phyloP scores from a whole-genome alignment of 495 filamentous ascomycete species.

The Staphylotrichum tortipilum region DNA sequence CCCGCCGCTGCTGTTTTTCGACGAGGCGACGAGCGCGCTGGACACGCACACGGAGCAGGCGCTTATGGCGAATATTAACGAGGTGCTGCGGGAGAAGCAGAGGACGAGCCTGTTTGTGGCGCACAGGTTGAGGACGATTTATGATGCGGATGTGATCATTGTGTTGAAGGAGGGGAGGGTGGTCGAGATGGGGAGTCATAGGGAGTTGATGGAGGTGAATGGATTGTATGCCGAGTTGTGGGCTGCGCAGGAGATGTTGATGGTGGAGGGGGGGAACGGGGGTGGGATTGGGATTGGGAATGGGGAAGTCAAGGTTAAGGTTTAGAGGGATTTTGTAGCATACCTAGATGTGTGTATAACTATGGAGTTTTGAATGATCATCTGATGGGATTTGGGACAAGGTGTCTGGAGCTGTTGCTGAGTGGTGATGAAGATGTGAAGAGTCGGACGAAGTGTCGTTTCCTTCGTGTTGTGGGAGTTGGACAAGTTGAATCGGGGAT shows the following conservation, averaged over 20 bases:
- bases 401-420: too few relatives aligned
- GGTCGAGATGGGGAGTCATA: conserved; percentile 79
- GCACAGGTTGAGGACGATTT: conserved; percentile 85
- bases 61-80: conserved; percentile 86
- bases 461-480: too few relatives aligned
- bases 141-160: conserved; percentile 88
- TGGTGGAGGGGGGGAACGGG: not conserved
- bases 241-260: conserved; percentile 40
- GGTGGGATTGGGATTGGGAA: too few relatives aligned
- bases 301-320: too few relatives aligned
- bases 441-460: too few relatives aligned
- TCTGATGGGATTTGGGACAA: too few relatives aligned
- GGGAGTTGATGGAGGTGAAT: conserved; percentile 64
- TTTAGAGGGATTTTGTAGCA: too few relatives aligned
- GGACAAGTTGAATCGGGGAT: too few relatives aligned
- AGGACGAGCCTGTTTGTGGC: conserved; percentile 92
- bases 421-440: too few relatives aligned
- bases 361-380: too few relatives aligned
- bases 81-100: conserved; percentile 78
- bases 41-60: conserved; percentile 95
- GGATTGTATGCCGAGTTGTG: conserved; percentile 87
- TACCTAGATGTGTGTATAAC: too few relatives aligned
- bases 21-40: conserved; percentile 92
- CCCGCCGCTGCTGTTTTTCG: conserved; percentile 88
- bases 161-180: conserved; percentile 77